A percentile compares a stretch with the other conserved stretches of the same genome.
phyloP scores from a whole-genome alignment of 2,329 filamentous ascomycete species.

The Rugonectria rugulosa region DNA sequence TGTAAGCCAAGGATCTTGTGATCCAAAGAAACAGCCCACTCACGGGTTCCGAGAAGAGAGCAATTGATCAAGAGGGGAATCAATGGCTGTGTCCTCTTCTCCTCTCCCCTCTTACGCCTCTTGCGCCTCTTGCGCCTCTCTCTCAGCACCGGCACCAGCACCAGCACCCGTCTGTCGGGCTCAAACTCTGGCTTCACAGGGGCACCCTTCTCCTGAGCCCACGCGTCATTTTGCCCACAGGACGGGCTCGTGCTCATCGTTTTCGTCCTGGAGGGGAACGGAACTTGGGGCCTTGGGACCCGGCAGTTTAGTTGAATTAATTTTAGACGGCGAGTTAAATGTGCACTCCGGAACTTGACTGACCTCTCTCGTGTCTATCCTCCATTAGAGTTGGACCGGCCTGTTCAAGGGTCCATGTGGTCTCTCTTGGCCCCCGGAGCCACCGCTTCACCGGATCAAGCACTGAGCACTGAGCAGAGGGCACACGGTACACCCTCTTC shows the following conservation, averaged over 20 bases:
- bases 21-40: no score
- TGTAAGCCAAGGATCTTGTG: no score
- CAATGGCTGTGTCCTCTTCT: no score
- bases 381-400: slow-evolving; percentile 35
- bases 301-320: slow-evolving; percentile 20
- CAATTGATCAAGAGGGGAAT: no score
- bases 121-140: no score
- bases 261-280: neutral
- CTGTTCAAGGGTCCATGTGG: slow-evolving; percentile 20
- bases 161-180: slow-evolving; percentile 11
- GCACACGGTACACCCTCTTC: slow-evolving; percentile 19
- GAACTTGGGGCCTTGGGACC: neutral
- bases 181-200: slow-evolving; percentile 15
- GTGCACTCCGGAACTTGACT: slow-evolving; percentile 16
- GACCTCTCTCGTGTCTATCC: slow-evolving; percentile 16
- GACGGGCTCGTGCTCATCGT: slow-evolving; percentile 8
- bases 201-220: slow-evolving; percentile 37
- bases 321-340: slow-evolving; percentile 15
- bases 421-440: slow-evolving; percentile 11
- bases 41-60: no score
- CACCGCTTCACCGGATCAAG: slow-evolving; percentile 26
- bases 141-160: no score
- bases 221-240: slow-evolving; percentile 34
- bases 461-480: no score
- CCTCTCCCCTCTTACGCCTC: no score